Evolutionary conservation across 2,329 filamentous ascomycete genomes (phyloP).

Genomic region (Leptographium wingfieldii): DNA sequence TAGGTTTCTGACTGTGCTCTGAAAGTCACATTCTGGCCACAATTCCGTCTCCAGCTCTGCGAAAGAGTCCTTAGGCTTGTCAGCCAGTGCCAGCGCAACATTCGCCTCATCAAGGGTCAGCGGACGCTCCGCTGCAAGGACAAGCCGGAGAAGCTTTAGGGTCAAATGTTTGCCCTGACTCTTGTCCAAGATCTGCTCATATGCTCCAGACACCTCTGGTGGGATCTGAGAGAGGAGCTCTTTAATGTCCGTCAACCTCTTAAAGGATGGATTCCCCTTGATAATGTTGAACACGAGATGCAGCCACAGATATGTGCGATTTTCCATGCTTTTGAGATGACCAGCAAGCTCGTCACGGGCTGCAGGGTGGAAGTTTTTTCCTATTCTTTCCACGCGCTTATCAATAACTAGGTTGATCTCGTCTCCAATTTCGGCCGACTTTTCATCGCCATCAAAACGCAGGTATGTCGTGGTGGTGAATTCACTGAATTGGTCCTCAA

Average conservation of each 20-base stretch:
- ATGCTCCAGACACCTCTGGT: slow-evolving; percentile 13
- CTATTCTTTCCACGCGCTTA: slow-evolving; percentile 11
- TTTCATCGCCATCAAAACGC: slow-evolving; percentile 17
- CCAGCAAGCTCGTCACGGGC: too few species aligned
- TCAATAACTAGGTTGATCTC: slow-evolving; percentile 22
- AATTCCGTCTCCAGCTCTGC: too few species aligned
- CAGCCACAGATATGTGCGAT: slow-evolving; percentile 29
- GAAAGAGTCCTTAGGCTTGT: not conserved
- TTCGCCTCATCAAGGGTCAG: slow-evolving; percentile 12
- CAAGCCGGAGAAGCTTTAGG: slow-evolving; percentile 6
- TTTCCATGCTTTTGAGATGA: slow-evolving; percentile 17
- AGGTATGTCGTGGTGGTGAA: slow-evolving; percentile 14
- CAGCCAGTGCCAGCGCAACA: slow-evolving; percentile 8
- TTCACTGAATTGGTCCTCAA: too few species aligned
- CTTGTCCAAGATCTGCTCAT: slow-evolving; percentile 14
- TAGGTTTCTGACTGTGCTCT: slow-evolving; percentile 6
- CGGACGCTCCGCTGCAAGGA: slow-evolving; percentile 10
- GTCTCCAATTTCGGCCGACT: slow-evolving; percentile 15
- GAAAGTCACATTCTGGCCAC: too few species aligned
- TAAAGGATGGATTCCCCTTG: too few species aligned
- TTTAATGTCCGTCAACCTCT: too few species aligned
- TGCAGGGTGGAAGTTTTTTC: too few species aligned
- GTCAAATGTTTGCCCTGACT: slow-evolving; percentile 3
- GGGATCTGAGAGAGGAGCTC: slow-evolving; percentile 10
- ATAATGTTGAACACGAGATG: too few species aligned